Conservation (phyloP, 805 yeast genomes). For the Candida golubevii region DNA sequence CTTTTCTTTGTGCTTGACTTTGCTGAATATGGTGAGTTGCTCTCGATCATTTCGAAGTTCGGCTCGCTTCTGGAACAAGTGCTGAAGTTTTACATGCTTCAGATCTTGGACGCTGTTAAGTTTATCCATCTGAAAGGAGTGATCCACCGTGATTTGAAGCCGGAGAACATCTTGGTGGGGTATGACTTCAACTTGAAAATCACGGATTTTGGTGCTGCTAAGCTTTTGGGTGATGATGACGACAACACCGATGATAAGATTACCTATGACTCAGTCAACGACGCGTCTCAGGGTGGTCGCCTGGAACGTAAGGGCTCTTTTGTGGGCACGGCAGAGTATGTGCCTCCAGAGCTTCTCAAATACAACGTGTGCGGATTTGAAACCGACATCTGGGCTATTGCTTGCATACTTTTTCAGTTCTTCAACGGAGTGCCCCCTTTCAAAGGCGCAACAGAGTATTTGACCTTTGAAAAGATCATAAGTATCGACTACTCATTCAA, state of each 20-base stretch:
- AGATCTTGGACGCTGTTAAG: slow-evolving; percentile 83
- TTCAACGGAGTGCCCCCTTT: slow-evolving; percentile 85
- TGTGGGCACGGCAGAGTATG: slow-evolving; percentile 97
- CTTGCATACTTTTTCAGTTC: slow-evolving; percentile 82
- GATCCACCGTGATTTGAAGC: slow-evolving; percentile 91
- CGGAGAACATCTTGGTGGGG: slow-evolving; percentile 85
- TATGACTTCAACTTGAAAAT: slow-evolving; percentile 84
- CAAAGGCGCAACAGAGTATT: slow-evolving; percentile 78
- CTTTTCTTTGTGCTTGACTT: slow-evolving; percentile 89
- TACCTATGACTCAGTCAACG: slow-evolving; percentile 26
- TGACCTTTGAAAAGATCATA: slow-evolving; percentile 86
- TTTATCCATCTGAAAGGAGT: slow-evolving; percentile 88
- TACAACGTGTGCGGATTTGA: slow-evolving; percentile 78
- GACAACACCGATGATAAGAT: slow-evolving; percentile 33
- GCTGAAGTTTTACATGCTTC: slow-evolving; percentile 76
- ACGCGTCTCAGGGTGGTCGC: slow-evolving; percentile 24
- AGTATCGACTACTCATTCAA: slow-evolving; percentile 59
- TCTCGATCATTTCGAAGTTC: slow-evolving; percentile 68
- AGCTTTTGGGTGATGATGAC: slow-evolving; percentile 44
- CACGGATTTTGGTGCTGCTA: slow-evolving; percentile 98
- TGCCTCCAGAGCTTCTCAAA: slow-evolving; percentile 83
- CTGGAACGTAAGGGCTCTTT: slow-evolving; percentile 54
- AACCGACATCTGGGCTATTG: slow-evolving; percentile 91
- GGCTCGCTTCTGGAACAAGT: slow-evolving; percentile 77
- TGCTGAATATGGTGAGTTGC: slow-evolving; percentile 92